phyloP scores from a whole-genome alignment of 176 grass and related monocot species.

The Canna indica region DNA sequence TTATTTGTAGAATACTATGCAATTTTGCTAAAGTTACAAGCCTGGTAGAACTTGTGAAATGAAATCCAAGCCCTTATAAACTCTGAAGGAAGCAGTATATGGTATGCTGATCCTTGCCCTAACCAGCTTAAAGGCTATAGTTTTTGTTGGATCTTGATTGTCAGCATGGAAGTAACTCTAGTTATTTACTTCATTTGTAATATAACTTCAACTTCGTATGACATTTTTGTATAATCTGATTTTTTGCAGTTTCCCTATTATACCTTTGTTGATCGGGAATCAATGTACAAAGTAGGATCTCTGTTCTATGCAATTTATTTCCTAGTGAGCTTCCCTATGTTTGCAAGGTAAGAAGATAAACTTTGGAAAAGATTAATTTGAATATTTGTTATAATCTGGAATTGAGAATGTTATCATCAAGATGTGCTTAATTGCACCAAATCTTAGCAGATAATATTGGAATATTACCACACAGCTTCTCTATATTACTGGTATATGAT shows the following conservation, averaged over 20 bases:
- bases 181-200: slow-evolving; percentile 15
- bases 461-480: background rate
- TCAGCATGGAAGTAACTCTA: background rate
- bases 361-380: background rate
- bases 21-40: no score
- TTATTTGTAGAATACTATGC: no score
- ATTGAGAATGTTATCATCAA: background rate
- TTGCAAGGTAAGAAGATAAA: slow-evolving; percentile 54
- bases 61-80: no score
- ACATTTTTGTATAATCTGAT: background rate
- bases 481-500: background rate
- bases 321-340: slow-evolving; percentile 95
- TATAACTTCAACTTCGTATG: background rate
- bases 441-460: no score
- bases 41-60: no score
- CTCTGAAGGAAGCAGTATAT: no score
- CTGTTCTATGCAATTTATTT: slow-evolving; percentile 98
- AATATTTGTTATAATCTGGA: background rate
- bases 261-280: slow-evolving; percentile 64
- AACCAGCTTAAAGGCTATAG: background rate
- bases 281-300: slow-evolving; percentile 94
- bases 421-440: background rate
- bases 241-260: slow-evolving; percentile 91
- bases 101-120: background rate
- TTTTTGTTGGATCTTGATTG: background rate